A percentile compares a stretch with the other conserved stretches of the same genome.
Conservation (phyloP, 2,329 filamentous ascomycete species). For the Camillea tinctor region DNA sequence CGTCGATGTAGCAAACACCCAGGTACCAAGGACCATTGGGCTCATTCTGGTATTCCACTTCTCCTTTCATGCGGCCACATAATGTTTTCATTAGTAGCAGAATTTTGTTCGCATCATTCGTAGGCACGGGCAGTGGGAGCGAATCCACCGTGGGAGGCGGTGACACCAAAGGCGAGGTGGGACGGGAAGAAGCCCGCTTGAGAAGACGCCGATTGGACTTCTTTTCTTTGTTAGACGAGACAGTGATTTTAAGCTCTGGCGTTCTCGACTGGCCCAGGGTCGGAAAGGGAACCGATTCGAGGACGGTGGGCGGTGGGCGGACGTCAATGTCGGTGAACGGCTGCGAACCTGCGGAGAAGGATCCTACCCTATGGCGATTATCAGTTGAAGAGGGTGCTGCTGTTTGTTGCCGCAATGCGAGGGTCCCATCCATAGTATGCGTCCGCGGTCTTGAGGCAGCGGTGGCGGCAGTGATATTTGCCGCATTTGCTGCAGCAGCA, state of each 20-base stretch:
- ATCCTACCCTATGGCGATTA: slow-evolving; percentile 65
- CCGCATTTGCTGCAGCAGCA: too few relatives aligned
- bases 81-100: slow-evolving; percentile 74
- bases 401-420: slow-evolving; percentile 43
- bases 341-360: slow-evolving; percentile 60
- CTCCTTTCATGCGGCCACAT: slow-evolving; percentile 77
- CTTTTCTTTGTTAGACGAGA: slow-evolving; percentile 43
- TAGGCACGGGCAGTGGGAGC: slow-evolving; percentile 57
- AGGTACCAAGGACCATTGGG: slow-evolving; percentile 62
- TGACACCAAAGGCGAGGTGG: slow-evolving; percentile 55
- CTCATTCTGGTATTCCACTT: slow-evolving; percentile 68
- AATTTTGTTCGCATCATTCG: slow-evolving; percentile 69
- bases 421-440: slow-evolving; percentile 55
- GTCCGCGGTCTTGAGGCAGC: slow-evolving; percentile 51
- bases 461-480: slow-evolving; percentile 13
- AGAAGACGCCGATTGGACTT: slow-evolving; percentile 51
- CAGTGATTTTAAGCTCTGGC: slow-evolving; percentile 36
- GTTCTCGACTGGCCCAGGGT: slow-evolving; percentile 36
- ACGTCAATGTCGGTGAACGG: slow-evolving; percentile 47
- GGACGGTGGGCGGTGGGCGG: slow-evolving; percentile 38
- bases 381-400: slow-evolving; percentile 39
- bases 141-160: slow-evolving; percentile 59
- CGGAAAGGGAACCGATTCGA: slow-evolving; percentile 44
- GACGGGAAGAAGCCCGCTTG: slow-evolving; percentile 56
- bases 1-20: slow-evolving; percentile 76